Base-by-base conservation (phyloP, 2,329 filamentous ascomycete genomes). In the Penicillium sumatraense region DNA sequence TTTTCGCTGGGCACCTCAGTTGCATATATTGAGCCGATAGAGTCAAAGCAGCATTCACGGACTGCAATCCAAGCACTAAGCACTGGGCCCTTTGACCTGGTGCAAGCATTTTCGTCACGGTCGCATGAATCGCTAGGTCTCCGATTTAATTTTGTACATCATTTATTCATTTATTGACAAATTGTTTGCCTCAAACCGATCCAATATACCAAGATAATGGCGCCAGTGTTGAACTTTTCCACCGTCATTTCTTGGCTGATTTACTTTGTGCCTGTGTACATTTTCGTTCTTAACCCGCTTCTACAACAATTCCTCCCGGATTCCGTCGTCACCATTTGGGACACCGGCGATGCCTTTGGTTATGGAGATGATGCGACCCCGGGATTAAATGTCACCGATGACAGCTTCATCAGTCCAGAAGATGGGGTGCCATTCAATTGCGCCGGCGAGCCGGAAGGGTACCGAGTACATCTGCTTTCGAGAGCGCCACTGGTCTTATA, bases 401-500 rank as follows among this genome's bases (percentile, higher is more conserved):
- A 69, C 51, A 67, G 61, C 49, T 65, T 74, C 49, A 69, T 75
- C 44, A 72, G 69, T 45, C 67, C 68, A 2, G 70, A 74, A 9
- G 72, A 75, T 58, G 69, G 64, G 3, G 57, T 66, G 11, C 61
- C 62, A 3, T 35, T 61, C 9, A 59, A 57, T 29, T 75, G 72
- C 31, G 60, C 67, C 18, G 60, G 53, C 16, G 56, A 59, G n/a
- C 51, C 62, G 1, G 62, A 65, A 5, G 57, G 57, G 2, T 74
- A 75, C 55, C 59, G 61, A 14, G 70, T 81, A 1, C 80, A 83
- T 61, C 71, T 87, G 5, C 74, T 86, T 49, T 80, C 77, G 16
- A 72, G 78, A 14, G 77, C 80, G 41, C 84, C 84, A 2, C 67
- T 87, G 57, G 74, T 87, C 6, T 74, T 86, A 14, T 86, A 86